phyloP scores from a whole-genome alignment of 1,284 basidiomycete genomes.

The Puccinia hordei region DNA sequence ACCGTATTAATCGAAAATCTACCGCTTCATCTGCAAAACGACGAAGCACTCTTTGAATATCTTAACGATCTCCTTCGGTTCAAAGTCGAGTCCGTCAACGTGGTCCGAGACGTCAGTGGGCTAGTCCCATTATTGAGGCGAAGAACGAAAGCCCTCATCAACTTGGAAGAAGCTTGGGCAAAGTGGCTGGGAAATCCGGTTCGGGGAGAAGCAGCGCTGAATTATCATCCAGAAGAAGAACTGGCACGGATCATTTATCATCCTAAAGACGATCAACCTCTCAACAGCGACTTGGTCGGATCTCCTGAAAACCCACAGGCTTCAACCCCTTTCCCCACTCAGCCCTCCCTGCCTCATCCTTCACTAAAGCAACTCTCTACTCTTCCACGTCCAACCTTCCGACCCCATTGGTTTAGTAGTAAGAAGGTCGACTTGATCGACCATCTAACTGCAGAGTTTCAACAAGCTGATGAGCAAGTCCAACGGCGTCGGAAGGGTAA shows the following conservation, averaged over 20 bases:
- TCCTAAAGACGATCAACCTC: not conserved
- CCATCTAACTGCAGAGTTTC: too few relatives aligned
- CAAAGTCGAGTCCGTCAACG: slow-evolving; percentile 56
- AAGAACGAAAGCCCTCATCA: slow-evolving; percentile 54
- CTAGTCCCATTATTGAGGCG: slow-evolving; percentile 55
- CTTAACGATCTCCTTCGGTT: slow-evolving; percentile 53
- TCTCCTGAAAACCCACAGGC: too few relatives aligned
- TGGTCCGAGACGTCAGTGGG: slow-evolving; percentile 55
- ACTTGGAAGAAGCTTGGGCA: slow-evolving; percentile 54
- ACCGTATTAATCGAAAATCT: slow-evolving; percentile 58
- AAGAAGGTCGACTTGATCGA: too few relatives aligned
- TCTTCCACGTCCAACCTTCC: too few relatives aligned
- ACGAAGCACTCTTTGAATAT: slow-evolving; percentile 57
- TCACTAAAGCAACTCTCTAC: too few relatives aligned
- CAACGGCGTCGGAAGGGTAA: too few relatives aligned
- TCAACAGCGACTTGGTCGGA: slow-evolving; percentile 34
- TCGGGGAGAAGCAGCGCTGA: slow-evolving; percentile 9
- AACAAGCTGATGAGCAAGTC: too few relatives aligned
- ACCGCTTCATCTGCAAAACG: slow-evolving; percentile 56
- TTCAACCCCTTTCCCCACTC: too few relatives aligned
- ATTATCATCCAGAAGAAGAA: slow-evolving; percentile 40
- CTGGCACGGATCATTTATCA: slow-evolving; percentile 20
- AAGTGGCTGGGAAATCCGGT: slow-evolving; percentile 42
- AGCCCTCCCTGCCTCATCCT: too few relatives aligned
- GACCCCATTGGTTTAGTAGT: too few relatives aligned